Conservation (phyloP, 2,329 filamentous ascomycete species). For the Magnaporthiopsis incrustans region DNA sequence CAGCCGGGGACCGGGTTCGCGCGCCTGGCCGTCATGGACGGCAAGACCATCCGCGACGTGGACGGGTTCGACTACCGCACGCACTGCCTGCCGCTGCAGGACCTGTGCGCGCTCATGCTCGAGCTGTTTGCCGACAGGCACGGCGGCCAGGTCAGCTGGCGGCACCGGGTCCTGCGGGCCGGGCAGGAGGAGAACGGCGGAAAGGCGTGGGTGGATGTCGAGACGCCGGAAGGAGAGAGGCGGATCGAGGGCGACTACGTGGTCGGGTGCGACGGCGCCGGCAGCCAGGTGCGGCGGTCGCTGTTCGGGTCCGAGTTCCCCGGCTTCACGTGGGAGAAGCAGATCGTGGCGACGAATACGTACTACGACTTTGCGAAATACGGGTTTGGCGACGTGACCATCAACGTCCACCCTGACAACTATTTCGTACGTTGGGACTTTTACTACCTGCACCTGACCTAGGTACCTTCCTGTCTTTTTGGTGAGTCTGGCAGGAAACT, state of each 20-base stretch:
- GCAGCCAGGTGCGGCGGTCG: constrained; percentile 31
- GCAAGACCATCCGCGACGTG: constrained; percentile 22
- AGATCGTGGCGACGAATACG: constrained; percentile 57
- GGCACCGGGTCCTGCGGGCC: constrained; percentile 35
- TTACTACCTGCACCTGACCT: too few relatives aligned
- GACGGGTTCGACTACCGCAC: constrained; percentile 31
- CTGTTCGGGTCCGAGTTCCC: constrained; percentile 50
- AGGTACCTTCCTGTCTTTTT: neutral
- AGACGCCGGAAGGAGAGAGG: constrained; percentile 27
- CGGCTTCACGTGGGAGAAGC: constrained; percentile 50
- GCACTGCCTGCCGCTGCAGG: constrained; percentile 32
- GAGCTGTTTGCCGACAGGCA: constrained; percentile 28
- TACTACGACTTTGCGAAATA: constrained; percentile 53
- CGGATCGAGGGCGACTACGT: constrained; percentile 39
- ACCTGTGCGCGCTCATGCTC: constrained; percentile 34
- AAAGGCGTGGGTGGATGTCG: constrained; percentile 35
- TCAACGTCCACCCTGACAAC: constrained; percentile 53
- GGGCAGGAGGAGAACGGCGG: constrained; percentile 32
- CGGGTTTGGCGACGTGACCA: constrained; percentile 48
- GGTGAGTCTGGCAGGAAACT: neutral
- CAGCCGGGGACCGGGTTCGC: constrained; percentile 1
- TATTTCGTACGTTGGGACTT: constrained; percentile 31
- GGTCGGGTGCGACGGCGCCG: constrained; percentile 32
- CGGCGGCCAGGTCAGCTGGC: constrained; percentile 32
- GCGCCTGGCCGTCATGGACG: constrained; percentile 29